Percentiles rank a stretch among this genome's conserved stretches.
Evolutionary conservation across 345 rosid genomes (phyloP).

Genomic region (Gossypium stocksii): DNA sequence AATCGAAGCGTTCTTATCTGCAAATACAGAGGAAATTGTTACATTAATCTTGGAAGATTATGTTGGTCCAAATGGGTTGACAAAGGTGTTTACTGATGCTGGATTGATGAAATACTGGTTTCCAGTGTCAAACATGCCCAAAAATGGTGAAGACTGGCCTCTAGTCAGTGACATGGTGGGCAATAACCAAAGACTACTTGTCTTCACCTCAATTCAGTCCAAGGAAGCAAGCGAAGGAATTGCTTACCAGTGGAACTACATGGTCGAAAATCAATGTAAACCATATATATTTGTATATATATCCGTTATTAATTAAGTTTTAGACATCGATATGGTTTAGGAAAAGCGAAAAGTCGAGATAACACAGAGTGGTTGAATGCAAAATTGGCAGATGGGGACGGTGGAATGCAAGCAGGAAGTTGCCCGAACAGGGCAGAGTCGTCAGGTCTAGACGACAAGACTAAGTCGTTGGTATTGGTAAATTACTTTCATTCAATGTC

Average conservation of each 20-base stretch:
- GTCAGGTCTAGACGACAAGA: slow-evolving; percentile 35
- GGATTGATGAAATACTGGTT: slow-evolving; percentile 70
- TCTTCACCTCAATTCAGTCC: slow-evolving; percentile 48
- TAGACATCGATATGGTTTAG: not conserved
- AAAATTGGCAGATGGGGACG: slow-evolving; percentile 49
- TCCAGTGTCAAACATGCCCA: slow-evolving; percentile 52
- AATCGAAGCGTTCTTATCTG: slow-evolving; percentile 56
- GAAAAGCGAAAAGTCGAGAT: not conserved
- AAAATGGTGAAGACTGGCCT: slow-evolving; percentile 64
- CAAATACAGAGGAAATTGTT: slow-evolving; percentile 50
- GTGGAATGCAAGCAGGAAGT: slow-evolving; percentile 52
- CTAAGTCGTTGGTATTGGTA: slow-evolving; percentile 50
- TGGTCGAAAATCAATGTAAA: slow-evolving; percentile 77
- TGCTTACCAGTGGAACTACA: slow-evolving; percentile 76
- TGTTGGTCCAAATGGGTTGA: slow-evolving; percentile 51
- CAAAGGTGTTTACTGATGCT: slow-evolving; percentile 48
- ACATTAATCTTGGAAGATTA: slow-evolving; percentile 69
- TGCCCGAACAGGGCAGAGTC: slow-evolving; percentile 59
- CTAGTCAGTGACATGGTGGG: slow-evolving; percentile 58
- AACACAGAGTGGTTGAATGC: not conserved
- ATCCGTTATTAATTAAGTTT: too few relatives aligned
- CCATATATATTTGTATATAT: not conserved
- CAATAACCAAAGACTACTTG: slow-evolving; percentile 51
- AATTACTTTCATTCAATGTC: slow-evolving; percentile 35
- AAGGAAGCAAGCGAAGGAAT: slow-evolving; percentile 60